Evolutionary conservation across 176 grass and related monocot genomes (phyloP), one percentile per base, ranked within the genome.

Genomic region (Triticum timopheevii): DNA sequence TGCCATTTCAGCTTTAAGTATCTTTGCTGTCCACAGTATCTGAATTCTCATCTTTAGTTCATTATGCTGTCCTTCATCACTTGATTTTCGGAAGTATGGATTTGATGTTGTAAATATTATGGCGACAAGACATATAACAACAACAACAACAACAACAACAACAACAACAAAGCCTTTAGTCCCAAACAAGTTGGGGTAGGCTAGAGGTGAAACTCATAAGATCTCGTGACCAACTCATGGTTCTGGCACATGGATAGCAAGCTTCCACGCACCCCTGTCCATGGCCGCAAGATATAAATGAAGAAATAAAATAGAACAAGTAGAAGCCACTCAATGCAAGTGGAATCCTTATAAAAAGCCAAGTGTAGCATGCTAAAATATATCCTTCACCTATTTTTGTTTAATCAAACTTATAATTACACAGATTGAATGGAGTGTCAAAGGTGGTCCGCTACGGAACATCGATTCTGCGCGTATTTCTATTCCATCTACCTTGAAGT

Each of bases 351-450:
- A 69, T 44, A 39, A 79, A 73, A 84, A 52, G 52, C 35, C 36
- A 84, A 76, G 13, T 62, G n/a, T 52, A 61, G 16, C 13, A 65
- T 70, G 35, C 72, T 61, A 61, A 45, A 83, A 62, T 74, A 71
- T 50, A 31, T 76, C 15, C 30, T 59, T 69, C 39, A 59, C 61
- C 40, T 85, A 38, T 73, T 73, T 82, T 76, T 90, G 64, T 65
- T 72, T 78, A 74, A 47, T 61, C 20, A 79, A 36, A 81, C 61
- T 73, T 75, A 73, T 87, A 87, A 75, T 84, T 66, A 67, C 52
- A 35, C 83, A 99, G 94, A 91, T 96, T 87, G 94, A 96, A 83
- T 96, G 90, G 92, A 94, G 85, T 79, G 89, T 99, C 56, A 99
- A 93, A 94, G 85, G 90, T 81, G 94, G 92, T 2, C 87, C 90